These are phyloP conservation scores for Yamadazyma epiphylla DNA, from an alignment of 1,139 yeast species.

Conservation along the genomic window DNA sequence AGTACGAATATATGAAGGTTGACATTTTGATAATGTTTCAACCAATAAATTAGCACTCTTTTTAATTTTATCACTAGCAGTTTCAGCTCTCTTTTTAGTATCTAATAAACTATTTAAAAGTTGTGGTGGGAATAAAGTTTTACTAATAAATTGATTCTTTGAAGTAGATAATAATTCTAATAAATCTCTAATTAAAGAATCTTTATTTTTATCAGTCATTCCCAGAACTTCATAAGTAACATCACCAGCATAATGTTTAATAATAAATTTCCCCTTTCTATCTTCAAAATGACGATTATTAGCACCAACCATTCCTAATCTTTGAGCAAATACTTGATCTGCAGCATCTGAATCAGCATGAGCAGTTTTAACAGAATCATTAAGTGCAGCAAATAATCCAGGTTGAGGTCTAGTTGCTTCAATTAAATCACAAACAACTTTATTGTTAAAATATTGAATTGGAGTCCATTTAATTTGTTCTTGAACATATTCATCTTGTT, in stretches of 20 bases:
- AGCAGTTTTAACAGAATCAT: slow-evolving; percentile 97
- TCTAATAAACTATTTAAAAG: slow-evolving; percentile 58
- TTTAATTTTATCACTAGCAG: slow-evolving; percentile 96
- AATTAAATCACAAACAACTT: slow-evolving; percentile 94
- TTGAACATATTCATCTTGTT: slow-evolving; percentile 94
- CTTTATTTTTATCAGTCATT: slow-evolving; percentile 97
- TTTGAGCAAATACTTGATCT: slow-evolving; percentile 92
- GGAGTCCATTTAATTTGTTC: slow-evolving; percentile 98
- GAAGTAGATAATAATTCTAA: slow-evolving; percentile 76
- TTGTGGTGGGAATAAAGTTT: slow-evolving; percentile 69
- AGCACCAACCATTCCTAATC: slow-evolving; percentile 77
- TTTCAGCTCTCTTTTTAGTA: slow-evolving; percentile 83
- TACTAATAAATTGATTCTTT: slow-evolving; percentile 57
- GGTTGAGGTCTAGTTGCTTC: slow-evolving; percentile 91
- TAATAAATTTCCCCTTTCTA: slow-evolving; percentile 81
- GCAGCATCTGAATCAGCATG: slow-evolving; percentile 98
- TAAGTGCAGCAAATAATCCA: slow-evolving; percentile 93
- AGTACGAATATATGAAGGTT: slow-evolving; percentile 95
- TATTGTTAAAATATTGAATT: slow-evolving; percentile 91
- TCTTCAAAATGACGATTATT: slow-evolving; percentile 85
- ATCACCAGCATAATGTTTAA: slow-evolving; percentile 98
- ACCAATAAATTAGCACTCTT: slow-evolving; percentile 87
- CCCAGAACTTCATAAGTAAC: slow-evolving; percentile 87
- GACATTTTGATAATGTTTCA: slow-evolving; percentile 81
- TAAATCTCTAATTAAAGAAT: slow-evolving; percentile 85